Conservation (phyloP, 768 basidiomycete genomes). For the Clitopilus passeckerianus region DNA sequence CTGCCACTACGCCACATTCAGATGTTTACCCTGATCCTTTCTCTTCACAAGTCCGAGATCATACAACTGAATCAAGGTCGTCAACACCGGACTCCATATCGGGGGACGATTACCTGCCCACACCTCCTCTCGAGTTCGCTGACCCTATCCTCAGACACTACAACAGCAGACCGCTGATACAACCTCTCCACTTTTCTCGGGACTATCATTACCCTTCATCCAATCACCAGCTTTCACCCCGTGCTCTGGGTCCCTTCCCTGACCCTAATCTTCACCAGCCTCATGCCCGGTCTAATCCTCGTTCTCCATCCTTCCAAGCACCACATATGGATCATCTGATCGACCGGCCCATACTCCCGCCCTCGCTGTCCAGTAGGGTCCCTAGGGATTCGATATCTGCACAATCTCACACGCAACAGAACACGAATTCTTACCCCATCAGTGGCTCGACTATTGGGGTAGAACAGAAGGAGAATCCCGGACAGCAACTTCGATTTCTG, state of each 20-base stretch:
- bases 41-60: slow-evolving; percentile 1
- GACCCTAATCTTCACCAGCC: slow-evolving; percentile 10
- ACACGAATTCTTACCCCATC: slow-evolving; percentile 14
- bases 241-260: slow-evolving; percentile 5
- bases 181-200: slow-evolving; percentile 19
- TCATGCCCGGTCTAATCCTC: slow-evolving; percentile 19
- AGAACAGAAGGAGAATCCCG: slow-evolving; percentile 35
- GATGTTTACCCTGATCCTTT: slow-evolving; percentile 6
- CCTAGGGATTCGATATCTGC: slow-evolving; percentile 11
- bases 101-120: slow-evolving; percentile 25
- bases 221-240: slow-evolving; percentile 7
- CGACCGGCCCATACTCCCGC: slow-evolving; percentile 11
- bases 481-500: slow-evolving; percentile 29
- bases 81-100: slow-evolving; percentile 21
- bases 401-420: slow-evolving; percentile 10
- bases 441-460: slow-evolving; percentile 14
- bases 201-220: slow-evolving; percentile 9
- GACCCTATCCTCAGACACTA: slow-evolving; percentile 17
- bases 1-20: slow-evolving; percentile 12
- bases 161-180: slow-evolving; percentile 22
- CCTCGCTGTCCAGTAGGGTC: slow-evolving; percentile 2
- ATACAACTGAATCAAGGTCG: slow-evolving; percentile 14
- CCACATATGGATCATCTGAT: slow-evolving; percentile 5
- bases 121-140: slow-evolving; percentile 34
- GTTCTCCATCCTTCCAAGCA: slow-evolving; percentile 7